Evolutionary conservation across 208 protist species (phyloP).

Genomic region (Angomonas ambiguus): DNA sequence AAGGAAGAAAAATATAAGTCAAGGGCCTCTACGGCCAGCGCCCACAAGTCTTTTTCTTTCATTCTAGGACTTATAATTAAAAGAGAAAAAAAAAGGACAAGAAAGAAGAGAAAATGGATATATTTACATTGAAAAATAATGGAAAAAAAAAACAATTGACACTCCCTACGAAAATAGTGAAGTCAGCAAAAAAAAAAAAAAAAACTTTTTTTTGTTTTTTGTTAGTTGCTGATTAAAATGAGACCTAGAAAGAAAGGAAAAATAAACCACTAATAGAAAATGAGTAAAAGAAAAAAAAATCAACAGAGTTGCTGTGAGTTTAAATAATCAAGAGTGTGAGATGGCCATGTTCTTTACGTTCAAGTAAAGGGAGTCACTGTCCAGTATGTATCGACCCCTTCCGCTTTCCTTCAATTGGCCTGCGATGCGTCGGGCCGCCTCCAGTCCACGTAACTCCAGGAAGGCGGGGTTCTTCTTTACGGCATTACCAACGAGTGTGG

Average conservation of each 20-base stretch:
- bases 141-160: constrained; percentile 6
- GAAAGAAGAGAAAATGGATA: neutral
- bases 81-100: neutral
- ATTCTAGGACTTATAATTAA: constrained; percentile 12
- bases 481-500: constrained; percentile 86
- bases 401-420: constrained; percentile 73
- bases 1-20: constrained; percentile 19
- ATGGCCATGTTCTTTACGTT: constrained; percentile 55
- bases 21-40: constrained; percentile 37
- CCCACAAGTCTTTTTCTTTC: constrained; percentile 54
- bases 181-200: constrained; percentile 6
- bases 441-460: constrained; percentile 90
- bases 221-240: neutral
- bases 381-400: constrained; percentile 68
- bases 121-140: constrained; percentile 5
- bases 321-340: neutral
- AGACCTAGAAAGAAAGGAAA: constrained; percentile 11
- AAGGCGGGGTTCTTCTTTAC: constrained; percentile 89
- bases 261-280: neutral
- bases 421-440: constrained; percentile 91
- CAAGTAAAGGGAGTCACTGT: constrained; percentile 79
- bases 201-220: neutral
- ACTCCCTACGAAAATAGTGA: constrained; percentile 2
- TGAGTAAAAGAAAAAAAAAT: constrained; percentile 7
- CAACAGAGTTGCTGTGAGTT: neutral